Conservation (phyloP, 2,329 filamentous ascomycete species). For the Colletotrichum caudatum region DNA sequence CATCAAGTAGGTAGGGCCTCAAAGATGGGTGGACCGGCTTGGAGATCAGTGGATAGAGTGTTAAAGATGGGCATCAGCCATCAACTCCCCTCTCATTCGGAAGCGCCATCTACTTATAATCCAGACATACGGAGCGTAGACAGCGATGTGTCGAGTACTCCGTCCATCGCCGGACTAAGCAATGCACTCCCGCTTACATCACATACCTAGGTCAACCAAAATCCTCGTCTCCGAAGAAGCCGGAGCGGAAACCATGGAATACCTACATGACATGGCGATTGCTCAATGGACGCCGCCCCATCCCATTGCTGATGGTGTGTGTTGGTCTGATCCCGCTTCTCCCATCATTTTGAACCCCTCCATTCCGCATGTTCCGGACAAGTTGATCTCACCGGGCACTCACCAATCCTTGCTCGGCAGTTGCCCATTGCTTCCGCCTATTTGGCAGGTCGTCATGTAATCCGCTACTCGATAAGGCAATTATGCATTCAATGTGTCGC, state of each 20-base stretch:
- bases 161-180: constrained; percentile 5
- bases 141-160: constrained; percentile 1
- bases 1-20: neutral
- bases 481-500: constrained; percentile 31
- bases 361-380: constrained; percentile 39
- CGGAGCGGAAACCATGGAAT: constrained; percentile 37
- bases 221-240: constrained; percentile 37
- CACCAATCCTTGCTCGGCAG: constrained; percentile 29
- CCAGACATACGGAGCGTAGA: neutral
- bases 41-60: constrained; percentile 1
- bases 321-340: constrained; percentile 14
- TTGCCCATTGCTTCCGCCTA: constrained; percentile 15
- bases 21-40: neutral
- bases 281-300: constrained; percentile 17
- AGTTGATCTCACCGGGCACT: constrained; percentile 12
- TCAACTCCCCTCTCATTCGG: neutral
- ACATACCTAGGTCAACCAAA: neutral
- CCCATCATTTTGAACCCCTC: constrained; percentile 6
- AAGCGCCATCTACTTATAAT: constrained; percentile 30
- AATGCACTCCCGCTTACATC: constrained; percentile 32
- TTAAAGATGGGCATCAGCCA: neutral
- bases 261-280: constrained; percentile 13
- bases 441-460: neutral
- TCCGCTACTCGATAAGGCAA: constrained; percentile 13
- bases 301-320: constrained; percentile 13